Evolutionary conservation across 495 filamentous ascomycete genomes (phyloP), one percentile per base, ranked within the genome.

Genomic region (Lophiotrema nucula): DNA sequence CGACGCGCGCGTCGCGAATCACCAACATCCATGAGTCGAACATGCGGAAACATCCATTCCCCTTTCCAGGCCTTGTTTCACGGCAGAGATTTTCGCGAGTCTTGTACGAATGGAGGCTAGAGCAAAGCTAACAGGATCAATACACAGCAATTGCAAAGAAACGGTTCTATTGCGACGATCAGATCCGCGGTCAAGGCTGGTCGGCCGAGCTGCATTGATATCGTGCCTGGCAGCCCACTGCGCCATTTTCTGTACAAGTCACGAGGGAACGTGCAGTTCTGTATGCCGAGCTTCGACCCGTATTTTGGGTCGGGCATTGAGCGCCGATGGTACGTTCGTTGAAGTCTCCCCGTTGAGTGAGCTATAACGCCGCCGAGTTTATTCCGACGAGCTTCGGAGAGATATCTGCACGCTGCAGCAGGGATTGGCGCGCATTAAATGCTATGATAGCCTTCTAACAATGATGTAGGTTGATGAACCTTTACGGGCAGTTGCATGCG

Each of bases 191-290:
- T 91, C 33, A 74, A 77, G 6, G 77, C 80, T 39, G 89, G 91
- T 8, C 84, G 92, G 4, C 84, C 87, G 2, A 77, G 71, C 19
- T 80, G 82, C 44, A 82, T 81, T 11, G 83, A 92, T 53, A 87
- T 97, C 47, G 81, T 90, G 11, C 87, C 93, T 1, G 87, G 84
- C 27, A 87, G 89, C 5, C 82, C 86, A 5, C 73, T 97, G 25
- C 81, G 85, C 46, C 93, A 98, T 73, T 98, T 97, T 72, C 73
- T 98, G 27, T 98, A 95, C 75, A 97, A 96, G 71, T 93, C 88
- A 19, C 79, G 87, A 39, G 84, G 84, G 16, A 97, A 98, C 69
- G 93, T 97, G 16, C 93, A 98, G 67, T 98, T 96, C 69, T 84
- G 83, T 37, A 96, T 96, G 89, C 88, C 92, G 15, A 82, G 87